Conservation (phyloP, 2,329 filamentous ascomycete genomes). For the Paracoccidioides brasiliensis region DNA sequence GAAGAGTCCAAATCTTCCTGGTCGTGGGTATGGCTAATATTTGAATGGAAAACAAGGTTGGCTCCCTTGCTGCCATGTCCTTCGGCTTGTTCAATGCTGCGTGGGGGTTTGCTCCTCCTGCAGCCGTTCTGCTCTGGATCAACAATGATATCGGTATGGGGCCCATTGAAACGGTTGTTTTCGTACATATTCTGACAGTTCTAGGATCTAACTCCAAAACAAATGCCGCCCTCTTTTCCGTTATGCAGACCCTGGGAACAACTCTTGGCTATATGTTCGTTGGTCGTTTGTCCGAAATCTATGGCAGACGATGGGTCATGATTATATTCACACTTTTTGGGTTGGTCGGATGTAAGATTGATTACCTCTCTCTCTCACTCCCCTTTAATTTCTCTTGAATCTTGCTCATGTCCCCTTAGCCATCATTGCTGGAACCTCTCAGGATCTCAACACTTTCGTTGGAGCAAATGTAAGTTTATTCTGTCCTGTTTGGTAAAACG, state of each 20-base stretch:
- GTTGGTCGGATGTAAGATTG: slow-evolving; percentile 7
- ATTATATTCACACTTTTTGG: slow-evolving; percentile 4
- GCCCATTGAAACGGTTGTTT: not conserved
- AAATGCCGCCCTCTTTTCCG: slow-evolving; percentile 5
- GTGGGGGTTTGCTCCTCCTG: slow-evolving; percentile 9
- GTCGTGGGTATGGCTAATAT: not conserved
- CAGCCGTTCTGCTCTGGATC: slow-evolving; percentile 8
- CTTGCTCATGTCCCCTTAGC: slow-evolving; percentile 3
- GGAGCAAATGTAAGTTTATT: slow-evolving; percentile 12
- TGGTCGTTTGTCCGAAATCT: slow-evolving; percentile 11
- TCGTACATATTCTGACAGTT: not conserved
- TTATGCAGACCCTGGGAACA: slow-evolving; percentile 8
- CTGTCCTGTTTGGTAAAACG: not conserved
- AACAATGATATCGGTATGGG: slow-evolving; percentile 10
- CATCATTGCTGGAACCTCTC: slow-evolving; percentile 19
- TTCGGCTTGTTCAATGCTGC: not conserved
- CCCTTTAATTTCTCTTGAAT: not conserved
- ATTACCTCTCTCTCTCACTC: not conserved
- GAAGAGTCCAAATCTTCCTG: not conserved
- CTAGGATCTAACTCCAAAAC: not conserved
- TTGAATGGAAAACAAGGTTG: not conserved
- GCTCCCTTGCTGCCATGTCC: not conserved
- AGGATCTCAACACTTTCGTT: slow-evolving; percentile 20
- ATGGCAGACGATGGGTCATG: slow-evolving; percentile 9
- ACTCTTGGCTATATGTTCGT: slow-evolving; percentile 9